Evolutionary conservation across 2,329 filamentous ascomycete species (phyloP).

Genomic region (Cercospora nicotianae): DNA sequence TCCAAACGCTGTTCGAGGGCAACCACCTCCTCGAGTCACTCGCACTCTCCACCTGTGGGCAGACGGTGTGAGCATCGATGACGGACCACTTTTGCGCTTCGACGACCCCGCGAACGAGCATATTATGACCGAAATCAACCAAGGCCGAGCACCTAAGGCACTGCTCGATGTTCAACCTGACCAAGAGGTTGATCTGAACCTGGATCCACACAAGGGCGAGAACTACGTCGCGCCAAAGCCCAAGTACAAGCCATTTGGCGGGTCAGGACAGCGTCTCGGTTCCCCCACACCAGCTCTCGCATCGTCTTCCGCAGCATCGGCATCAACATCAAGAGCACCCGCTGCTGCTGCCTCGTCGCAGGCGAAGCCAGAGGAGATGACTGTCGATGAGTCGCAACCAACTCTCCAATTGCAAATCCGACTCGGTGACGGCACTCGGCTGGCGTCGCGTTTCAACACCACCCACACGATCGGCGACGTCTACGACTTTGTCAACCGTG

Average conservation of each 20-base stretch:
- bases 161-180: conserved; percentile 74
- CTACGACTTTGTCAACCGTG: conserved; percentile 70
- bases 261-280: conserved; percentile 71
- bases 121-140: conserved; percentile 73
- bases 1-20: conserved; percentile 48
- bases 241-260: conserved; percentile 73
- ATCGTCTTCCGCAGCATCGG: conserved; percentile 32
- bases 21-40: conserved; percentile 54
- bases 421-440: conserved; percentile 71
- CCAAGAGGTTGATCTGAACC: conserved; percentile 75
- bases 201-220: conserved; percentile 71
- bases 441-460: conserved; percentile 80
- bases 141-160: conserved; percentile 72
- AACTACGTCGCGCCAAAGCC: conserved; percentile 72
- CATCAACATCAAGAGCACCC: conserved; percentile 36
- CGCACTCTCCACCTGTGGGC: conserved; percentile 77
- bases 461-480: conserved; percentile 75
- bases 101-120: conserved; percentile 74
- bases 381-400: conserved; percentile 66
- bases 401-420: conserved; percentile 72
- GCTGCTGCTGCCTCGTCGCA: conserved; percentile 40
- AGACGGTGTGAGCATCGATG: conserved; percentile 82
- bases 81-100: conserved; percentile 74
- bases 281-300: conserved; percentile 69
- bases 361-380: conserved; percentile 44